Base-by-base conservation (phyloP, 1,139 yeast species). In the Kodamaea anthophila region DNA sequence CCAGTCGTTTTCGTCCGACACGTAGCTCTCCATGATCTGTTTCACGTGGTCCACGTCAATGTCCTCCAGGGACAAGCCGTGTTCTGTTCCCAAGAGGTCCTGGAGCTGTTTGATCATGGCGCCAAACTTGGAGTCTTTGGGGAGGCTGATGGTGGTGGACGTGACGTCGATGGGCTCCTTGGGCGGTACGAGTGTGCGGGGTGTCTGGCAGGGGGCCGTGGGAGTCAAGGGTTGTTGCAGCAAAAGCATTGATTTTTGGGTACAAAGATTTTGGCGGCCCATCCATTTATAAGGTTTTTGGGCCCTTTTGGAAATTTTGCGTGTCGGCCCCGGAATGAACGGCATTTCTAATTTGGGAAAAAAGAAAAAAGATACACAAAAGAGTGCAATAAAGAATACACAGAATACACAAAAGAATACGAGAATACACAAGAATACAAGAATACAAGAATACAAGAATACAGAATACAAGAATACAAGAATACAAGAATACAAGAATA, bases 1-100 rank as follows among this genome's bases (percentile, higher is more conserved):
- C 91, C 91, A 81, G 40, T 81, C 84, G 1, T 43, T 34, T 36
- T 64, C 72, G 31, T 58, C 44, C 4, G 79, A 64, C 15, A 50
- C 46, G 52, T 79, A 80, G 13, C 48, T 43, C 25, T 65, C 60
- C 77, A 80, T 66, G 24, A 69, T 45, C 24, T 47, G 44, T 50
- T 61, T 58, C 29, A 79, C 58, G 22, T 58, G 45, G 6, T 55
- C 60, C 33, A 74, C 67, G 45, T 80, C 79, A 23, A 79, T 71
- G 33, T 79, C 85, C n/a, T 55, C 57, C 9, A 63, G 53, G 8
- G 64, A 30, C 21, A 65, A 49, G 0, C 72, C 72, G 37, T 60
- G 57, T 33, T 55, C 51, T 3, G 49, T 42, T 8, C 62, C 64
- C 28, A 65, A 48, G n/a, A 60, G 31, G 13, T 39, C 39, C 30